phyloP scores from a whole-genome alignment of 2,329 filamentous ascomycete species.

The Coniochaeta prunicola region DNA sequence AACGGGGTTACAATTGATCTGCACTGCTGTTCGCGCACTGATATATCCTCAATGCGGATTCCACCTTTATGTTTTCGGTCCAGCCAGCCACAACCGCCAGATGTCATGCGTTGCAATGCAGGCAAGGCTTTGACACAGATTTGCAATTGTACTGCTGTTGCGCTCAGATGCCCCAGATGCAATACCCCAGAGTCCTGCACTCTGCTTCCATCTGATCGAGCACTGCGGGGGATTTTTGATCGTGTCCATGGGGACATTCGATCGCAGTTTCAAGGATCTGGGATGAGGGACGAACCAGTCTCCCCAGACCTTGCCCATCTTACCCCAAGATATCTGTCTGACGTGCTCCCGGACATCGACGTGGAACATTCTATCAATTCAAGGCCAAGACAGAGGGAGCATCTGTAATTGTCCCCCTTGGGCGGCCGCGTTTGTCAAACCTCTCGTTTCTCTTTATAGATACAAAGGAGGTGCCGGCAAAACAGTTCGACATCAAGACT shows the following conservation, averaged over 20 bases:
- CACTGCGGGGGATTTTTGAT: background rate
- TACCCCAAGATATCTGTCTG: background rate
- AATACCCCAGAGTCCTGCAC: background rate
- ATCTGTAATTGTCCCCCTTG: background rate
- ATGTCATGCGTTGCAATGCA: background rate
- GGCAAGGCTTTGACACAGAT: background rate
- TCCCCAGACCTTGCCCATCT: background rate
- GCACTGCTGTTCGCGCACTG: background rate
- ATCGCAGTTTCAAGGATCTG: background rate
- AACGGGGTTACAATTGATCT: background rate
- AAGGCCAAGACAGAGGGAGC: background rate
- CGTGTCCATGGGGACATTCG: background rate
- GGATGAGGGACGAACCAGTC: background rate
- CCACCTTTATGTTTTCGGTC: background rate
- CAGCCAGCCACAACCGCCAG: background rate
- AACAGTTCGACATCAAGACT: background rate
- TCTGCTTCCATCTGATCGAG: background rate
- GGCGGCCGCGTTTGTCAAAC: background rate
- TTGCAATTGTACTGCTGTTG: background rate
- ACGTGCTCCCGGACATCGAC: background rate
- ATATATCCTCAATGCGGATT: background rate
- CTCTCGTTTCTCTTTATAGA: background rate
- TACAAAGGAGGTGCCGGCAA: conserved; percentile 4
- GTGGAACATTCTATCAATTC: background rate
- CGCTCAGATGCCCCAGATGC: background rate